Evolutionary conservation across 208 protist species (phyloP), one percentile per base, ranked within the genome.

Genomic region (Crithidia sp.): DNA sequence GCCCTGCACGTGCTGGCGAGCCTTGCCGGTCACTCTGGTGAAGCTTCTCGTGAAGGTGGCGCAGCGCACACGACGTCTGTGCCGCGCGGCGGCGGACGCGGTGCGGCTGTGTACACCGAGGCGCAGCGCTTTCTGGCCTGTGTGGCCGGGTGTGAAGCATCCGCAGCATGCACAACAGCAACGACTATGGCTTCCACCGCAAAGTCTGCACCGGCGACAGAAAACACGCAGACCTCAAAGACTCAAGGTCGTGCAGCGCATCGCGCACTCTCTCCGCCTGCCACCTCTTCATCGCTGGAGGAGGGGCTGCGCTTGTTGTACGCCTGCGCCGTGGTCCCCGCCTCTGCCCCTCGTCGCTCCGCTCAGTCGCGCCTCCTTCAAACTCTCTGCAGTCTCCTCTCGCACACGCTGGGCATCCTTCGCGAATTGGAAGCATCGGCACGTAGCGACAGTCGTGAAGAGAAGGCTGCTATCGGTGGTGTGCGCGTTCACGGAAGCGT

Each of bases 321-420:
- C 53, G 41, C 43, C 41, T 14, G 52, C 16, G 57, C 66, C 47
- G 73, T 72, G 19, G 73, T 78, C 44, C 73, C 73, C 5, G 49
- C 73, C 47, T n/a, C 73, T n/a, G 58, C 73, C n/a, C 73, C 73
- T n/a, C 61, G 66, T 9, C 73, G 73, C 17, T 71, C 73, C 12
- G 13, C 73, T 3, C 73, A 78, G 73, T 65, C 72, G 12, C 69
- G 73, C 17, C 73, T 78, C 17, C 57, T 78, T 19, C 73, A 78
- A 52, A 78, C 73, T 9, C 59, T 78, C 55, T 72, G 59, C 36
- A 78, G 73, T 53, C 73, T 78, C 16, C 58, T 68, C 37, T 63
- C 66, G 2, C 73, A 78, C 17, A 72, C 60, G 14, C n/a, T 67
- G 6, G 72, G 73, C 60, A 68, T 59, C 8, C 41, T 78, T 57